These are phyloP conservation scores for Sophora flavescens DNA, from an alignment of 306 rosid genomes.

Conservation along the genomic window DNA sequence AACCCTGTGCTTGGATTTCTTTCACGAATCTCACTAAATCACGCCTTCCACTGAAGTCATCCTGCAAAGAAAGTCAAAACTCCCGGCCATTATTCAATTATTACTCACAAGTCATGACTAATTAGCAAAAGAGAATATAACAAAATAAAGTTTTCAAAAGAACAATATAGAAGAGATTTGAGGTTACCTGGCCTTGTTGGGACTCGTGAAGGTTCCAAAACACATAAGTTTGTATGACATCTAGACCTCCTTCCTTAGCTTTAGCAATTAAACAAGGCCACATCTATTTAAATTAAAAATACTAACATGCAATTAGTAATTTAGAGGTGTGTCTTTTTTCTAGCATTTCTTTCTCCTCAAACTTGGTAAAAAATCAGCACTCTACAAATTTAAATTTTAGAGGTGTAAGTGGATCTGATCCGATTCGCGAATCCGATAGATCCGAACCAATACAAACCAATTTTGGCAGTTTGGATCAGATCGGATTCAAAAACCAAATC, in stretches of 20 bases:
- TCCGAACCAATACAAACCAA: too few species aligned
- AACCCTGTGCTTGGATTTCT: slow-evolving; percentile 70
- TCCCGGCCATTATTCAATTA: too few species aligned
- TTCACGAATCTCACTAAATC: slow-evolving; percentile 71
- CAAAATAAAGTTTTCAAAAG: too few species aligned
- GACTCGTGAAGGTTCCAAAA: slow-evolving; percentile 91
- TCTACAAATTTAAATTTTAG: too few species aligned
- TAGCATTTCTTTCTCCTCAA: too few species aligned
- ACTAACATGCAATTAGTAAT: neutral
- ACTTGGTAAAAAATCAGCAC: too few species aligned
- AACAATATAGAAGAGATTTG: neutral
- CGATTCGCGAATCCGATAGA: too few species aligned
- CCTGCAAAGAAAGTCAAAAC: slow-evolving; percentile 32
- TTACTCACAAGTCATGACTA: too few species aligned
- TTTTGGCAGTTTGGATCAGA: too few species aligned
- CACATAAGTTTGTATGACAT: slow-evolving; percentile 83
- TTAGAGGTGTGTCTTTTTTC: too few species aligned
- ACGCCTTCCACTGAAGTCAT: slow-evolving; percentile 65
- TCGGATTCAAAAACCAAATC: too few species aligned
- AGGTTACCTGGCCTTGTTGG: slow-evolving; percentile 53
- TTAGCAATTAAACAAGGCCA: slow-evolving; percentile 74
- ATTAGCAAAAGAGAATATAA: neutral
- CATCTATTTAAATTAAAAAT: slow-evolving; percentile 49
- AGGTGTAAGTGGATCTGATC: too few species aligned
- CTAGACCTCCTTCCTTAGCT: slow-evolving; percentile 83